Conservation (phyloP, 352 stramenopile species). For the Pythium insidiosum region DNA sequence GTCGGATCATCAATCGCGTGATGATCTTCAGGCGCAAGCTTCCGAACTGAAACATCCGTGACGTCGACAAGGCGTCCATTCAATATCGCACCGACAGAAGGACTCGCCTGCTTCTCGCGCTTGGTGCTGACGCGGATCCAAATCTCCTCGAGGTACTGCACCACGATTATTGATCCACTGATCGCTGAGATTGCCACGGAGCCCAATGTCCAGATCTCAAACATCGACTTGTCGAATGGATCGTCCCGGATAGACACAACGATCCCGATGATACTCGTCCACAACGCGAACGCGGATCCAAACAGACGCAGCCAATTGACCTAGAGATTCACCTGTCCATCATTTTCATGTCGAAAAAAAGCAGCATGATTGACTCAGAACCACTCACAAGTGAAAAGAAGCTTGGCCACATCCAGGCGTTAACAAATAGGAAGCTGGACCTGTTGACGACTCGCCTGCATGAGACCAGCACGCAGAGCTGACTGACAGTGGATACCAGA, state of each 20-base stretch:
- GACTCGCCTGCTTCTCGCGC: slow-evolving; percentile 1
- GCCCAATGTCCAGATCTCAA: slow-evolving; percentile 36
- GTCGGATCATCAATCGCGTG: too few species aligned
- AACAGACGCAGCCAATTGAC: neutral
- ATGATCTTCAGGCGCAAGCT: too few species aligned
- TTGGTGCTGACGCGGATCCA: slow-evolving; percentile 25
- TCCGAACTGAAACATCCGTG: too few species aligned
- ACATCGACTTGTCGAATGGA: neutral
- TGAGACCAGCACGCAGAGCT: too few species aligned
- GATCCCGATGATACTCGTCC: neutral
- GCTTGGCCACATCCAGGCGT: neutral
- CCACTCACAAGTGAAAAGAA: neutral
- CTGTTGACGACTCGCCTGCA: too few species aligned
- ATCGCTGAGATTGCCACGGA: slow-evolving; percentile 32
- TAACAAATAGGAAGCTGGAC: neutral
- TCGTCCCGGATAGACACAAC: neutral
- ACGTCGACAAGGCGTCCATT: too few species aligned
- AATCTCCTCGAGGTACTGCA: slow-evolving; percentile 45
- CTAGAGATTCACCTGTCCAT: too few species aligned
- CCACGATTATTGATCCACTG: slow-evolving; percentile 24
- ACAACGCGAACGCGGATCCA: neutral
- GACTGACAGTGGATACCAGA: too few species aligned
- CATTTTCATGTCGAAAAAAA: too few species aligned
- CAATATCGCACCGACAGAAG: too few species aligned
- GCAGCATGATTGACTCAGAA: too few species aligned